phyloP scores from a whole-genome alignment of 2,329 filamentous ascomycete species.

The Pseudonectria foliicola region DNA sequence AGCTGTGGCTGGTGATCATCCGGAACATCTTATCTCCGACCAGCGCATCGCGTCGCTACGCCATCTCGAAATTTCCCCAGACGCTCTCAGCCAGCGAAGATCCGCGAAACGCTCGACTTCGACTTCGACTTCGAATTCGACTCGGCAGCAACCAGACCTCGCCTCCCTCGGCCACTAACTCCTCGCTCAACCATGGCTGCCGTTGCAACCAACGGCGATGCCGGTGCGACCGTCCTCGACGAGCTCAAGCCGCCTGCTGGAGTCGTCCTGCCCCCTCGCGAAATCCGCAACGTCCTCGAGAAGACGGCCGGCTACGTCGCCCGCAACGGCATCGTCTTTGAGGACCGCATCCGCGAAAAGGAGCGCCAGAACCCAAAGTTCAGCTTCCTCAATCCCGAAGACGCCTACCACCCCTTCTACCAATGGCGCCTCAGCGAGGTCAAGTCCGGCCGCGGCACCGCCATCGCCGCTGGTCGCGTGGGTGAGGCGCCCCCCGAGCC shows the following conservation, averaged over 20 bases:
- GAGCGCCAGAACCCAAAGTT: conserved; percentile 83
- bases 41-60: conserved; percentile 13
- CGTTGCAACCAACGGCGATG: conserved; percentile 44
- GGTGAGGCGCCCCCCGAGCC: conserved; percentile 51
- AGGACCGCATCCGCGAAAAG: conserved; percentile 80
- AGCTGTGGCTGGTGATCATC: not conserved
- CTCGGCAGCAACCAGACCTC: conserved; percentile 7
- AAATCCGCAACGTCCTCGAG: conserved; percentile 78
- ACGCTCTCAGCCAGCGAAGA: not conserved
- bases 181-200: conserved; percentile 20
- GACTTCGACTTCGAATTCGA: too few relatives aligned
- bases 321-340: conserved; percentile 60
- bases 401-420: conserved; percentile 85
- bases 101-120: conserved; percentile 2
- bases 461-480: conserved; percentile 66
- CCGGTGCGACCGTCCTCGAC: conserved; percentile 45
- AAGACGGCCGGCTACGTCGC: conserved; percentile 92
- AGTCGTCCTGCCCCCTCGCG: conserved; percentile 81
- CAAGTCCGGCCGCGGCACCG: conserved; percentile 72
- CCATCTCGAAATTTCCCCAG: conserved; percentile 20
- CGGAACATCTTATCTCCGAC: conserved; percentile 10
- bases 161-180: conserved; percentile 6
- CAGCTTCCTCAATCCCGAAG: conserved; percentile 71
- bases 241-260: conserved; percentile 73
- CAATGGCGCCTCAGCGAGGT: conserved; percentile 86